Evolutionary conservation across 2,329 filamentous ascomycete genomes (phyloP).

Genomic region (Amphichorda felina): DNA sequence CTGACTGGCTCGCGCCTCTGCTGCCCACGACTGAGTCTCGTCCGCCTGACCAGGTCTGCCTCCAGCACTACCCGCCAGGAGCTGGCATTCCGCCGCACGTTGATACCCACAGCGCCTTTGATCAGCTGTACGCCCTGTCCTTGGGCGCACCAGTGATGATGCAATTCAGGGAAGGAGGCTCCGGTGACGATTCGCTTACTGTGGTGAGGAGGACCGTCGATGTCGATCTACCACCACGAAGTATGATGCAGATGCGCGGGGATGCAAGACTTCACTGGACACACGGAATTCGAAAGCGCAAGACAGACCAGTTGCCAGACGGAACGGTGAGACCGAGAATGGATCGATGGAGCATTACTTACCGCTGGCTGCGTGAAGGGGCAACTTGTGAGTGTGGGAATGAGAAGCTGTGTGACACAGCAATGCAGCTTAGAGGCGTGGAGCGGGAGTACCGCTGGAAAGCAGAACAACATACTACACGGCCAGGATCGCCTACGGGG

Average conservation of each 20-base stretch:
- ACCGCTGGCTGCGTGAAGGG: conserved; percentile 35
- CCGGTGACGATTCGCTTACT: neutral
- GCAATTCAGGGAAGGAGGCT: conserved; percentile 23
- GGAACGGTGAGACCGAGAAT: conserved; percentile 27
- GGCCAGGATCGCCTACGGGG: too few species aligned
- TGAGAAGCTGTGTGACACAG: conserved; percentile 36
- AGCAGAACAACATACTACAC: too few species aligned
- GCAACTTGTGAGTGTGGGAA: conserved; percentile 38
- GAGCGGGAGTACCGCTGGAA: conserved; percentile 41
- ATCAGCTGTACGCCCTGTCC: conserved; percentile 31
- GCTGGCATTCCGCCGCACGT: conserved; percentile 49
- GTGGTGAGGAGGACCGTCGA: conserved; percentile 17
- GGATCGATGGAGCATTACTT: conserved; percentile 43
- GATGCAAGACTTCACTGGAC: conserved; percentile 42
- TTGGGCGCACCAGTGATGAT: conserved; percentile 30
- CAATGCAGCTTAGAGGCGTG: conserved; percentile 29
- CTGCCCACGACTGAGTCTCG: conserved; percentile 29
- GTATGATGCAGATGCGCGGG: conserved; percentile 37
- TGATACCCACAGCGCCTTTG: conserved; percentile 39
- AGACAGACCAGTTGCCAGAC: conserved; percentile 34
- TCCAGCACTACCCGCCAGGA: conserved; percentile 49
- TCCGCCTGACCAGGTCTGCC: conserved; percentile 43
- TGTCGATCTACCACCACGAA: conserved; percentile 33
- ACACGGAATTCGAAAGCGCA: conserved; percentile 40
- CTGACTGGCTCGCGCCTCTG: conserved; percentile 35